A percentile compares a stretch with the other conserved stretches of the same genome.
phyloP scores from a whole-genome alignment of 1,284 basidiomycete genomes.

The Xerocomus minutiporus region DNA sequence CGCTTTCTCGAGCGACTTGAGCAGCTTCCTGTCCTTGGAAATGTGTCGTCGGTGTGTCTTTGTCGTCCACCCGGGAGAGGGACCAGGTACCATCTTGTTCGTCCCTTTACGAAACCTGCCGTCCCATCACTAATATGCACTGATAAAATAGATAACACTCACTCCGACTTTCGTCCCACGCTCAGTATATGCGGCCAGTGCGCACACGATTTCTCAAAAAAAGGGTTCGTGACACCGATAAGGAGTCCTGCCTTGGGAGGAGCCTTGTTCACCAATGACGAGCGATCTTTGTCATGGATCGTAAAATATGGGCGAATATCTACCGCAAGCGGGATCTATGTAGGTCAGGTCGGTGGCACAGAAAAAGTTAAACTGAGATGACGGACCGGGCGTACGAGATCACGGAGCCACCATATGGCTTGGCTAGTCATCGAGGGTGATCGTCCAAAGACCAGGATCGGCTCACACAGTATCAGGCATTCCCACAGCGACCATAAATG shows the following conservation, averaged over 20 bases:
- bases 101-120: conserved; percentile 13
- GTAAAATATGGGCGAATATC: conserved; percentile 95
- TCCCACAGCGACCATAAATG: conserved; percentile 95
- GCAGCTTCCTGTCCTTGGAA: conserved; percentile 74
- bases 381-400: conserved; percentile 79
- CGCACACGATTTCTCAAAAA: conserved; percentile 81
- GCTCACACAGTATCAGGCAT: conserved; percentile 83
- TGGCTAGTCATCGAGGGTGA: conserved; percentile 81
- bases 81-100: conserved; percentile 40
- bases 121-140: not conserved
- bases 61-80: conserved; percentile 69
- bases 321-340: conserved; percentile 74
- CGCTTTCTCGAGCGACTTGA: conserved; percentile 64
- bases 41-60: conserved; percentile 80
- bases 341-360: not conserved
- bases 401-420: conserved; percentile 87
- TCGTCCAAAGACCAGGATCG: conserved; percentile 79
- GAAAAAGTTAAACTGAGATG: not conserved
- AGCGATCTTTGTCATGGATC: conserved; percentile 88
- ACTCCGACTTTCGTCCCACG: conserved; percentile 49
- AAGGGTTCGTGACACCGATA: conserved; percentile 92
- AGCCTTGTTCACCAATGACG: conserved; percentile 71
- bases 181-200: conserved; percentile 92
- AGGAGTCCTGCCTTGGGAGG: conserved; percentile 82
- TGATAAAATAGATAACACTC: conserved; percentile 17